Conservation (phyloP, 768 basidiomycete genomes). For the Amanita rubescens region DNA sequence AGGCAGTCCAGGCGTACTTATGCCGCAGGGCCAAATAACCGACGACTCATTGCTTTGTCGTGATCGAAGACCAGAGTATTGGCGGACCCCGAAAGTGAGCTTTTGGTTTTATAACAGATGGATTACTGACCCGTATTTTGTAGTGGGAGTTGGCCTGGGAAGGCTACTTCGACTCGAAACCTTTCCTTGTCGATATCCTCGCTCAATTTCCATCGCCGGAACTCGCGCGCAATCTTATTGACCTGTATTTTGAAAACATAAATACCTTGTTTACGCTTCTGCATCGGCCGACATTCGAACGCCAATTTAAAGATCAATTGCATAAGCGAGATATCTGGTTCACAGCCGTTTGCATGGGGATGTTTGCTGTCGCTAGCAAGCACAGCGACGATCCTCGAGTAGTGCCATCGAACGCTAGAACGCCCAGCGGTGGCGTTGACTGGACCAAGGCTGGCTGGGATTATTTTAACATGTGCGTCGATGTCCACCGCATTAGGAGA, state of each 20-base stretch:
- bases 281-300: conserved; percentile 63
- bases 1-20: conserved; percentile 8
- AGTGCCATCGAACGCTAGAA: conserved; percentile 22
- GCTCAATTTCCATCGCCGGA: conserved; percentile 20
- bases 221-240: conserved; percentile 52
- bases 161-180: conserved; percentile 16
- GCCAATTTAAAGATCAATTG: conserved; percentile 40
- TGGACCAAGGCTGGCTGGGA: conserved; percentile 54
- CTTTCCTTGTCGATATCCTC: too few relatives aligned
- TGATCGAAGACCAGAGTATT: conserved; percentile 39
- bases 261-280: conserved; percentile 61
- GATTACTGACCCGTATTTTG: not conserved
- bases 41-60: not conserved
- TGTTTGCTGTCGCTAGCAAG: conserved; percentile 66
- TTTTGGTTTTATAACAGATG: not conserved
- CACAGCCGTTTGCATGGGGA: conserved; percentile 45
- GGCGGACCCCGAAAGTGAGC: conserved; percentile 51
- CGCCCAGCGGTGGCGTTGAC: conserved; percentile 24
- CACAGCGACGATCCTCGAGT: conserved; percentile 60
- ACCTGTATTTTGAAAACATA: conserved; percentile 57
- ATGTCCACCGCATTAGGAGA: conserved; percentile 40
- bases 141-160: conserved; percentile 60
- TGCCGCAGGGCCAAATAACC: not conserved
- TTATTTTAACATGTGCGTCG: conserved; percentile 58
- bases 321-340: conserved; percentile 55